These are phyloP conservation scores for Coleophoma cylindrospora DNA, from an alignment of 2,329 filamentous ascomycete species.

Conservation along the genomic window DNA sequence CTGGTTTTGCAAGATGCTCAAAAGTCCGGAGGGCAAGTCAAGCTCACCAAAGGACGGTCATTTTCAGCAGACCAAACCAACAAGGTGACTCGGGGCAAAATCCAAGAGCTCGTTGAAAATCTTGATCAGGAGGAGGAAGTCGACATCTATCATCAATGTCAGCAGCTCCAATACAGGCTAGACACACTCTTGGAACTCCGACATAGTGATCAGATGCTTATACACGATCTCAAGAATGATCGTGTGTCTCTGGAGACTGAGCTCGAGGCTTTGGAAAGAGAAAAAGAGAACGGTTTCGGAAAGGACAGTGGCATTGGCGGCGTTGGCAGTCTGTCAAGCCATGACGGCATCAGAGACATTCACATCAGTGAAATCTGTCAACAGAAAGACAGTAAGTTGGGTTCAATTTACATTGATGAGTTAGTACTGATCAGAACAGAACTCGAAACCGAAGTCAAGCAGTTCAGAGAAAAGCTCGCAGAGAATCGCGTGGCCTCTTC, in stretches of 20 bases:
- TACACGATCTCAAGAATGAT: not conserved
- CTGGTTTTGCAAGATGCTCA: constrained; percentile 38
- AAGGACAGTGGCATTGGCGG: not conserved
- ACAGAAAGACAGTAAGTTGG: not conserved
- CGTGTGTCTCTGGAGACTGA: not conserved
- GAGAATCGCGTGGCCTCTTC: not conserved
- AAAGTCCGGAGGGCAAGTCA: not conserved
- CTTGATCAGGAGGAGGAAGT: constrained; percentile 22
- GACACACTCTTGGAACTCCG: not conserved
- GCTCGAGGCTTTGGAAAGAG: not conserved
- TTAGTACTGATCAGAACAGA: not conserved
- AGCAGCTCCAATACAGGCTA: not conserved
- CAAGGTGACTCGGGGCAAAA: constrained; percentile 11
- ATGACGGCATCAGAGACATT: constrained; percentile 8
- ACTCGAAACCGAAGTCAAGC: not conserved
- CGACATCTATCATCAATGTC: not conserved
- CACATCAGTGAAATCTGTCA: constrained; percentile 6
- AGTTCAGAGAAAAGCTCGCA: not conserved
- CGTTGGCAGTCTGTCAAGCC: not conserved
- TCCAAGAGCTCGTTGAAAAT: constrained; percentile 13
- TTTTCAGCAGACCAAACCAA: not conserved
- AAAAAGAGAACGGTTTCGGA: not conserved
- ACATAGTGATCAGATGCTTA: not conserved
- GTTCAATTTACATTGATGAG: not conserved
- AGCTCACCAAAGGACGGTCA: not conserved